These are phyloP conservation scores for Filosporella fistucella DNA, from an alignment of 495 filamentous ascomycete genomes.

Conservation along the genomic window DNA sequence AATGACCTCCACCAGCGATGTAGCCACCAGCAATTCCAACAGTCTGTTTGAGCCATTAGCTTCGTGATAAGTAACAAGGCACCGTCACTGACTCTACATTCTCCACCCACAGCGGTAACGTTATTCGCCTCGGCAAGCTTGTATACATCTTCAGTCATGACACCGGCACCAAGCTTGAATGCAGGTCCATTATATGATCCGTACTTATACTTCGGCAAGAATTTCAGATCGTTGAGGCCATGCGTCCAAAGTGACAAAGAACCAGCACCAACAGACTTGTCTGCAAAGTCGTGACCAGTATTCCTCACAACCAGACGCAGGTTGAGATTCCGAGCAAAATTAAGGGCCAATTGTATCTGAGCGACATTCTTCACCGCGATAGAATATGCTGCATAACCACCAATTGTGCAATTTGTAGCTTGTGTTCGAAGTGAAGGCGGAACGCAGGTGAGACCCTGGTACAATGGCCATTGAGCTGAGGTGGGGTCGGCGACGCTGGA, in stretches of 20 bases:
- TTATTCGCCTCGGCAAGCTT: slow-evolving; percentile 36
- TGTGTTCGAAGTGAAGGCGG: slow-evolving; percentile 31
- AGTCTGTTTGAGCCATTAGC: slow-evolving; percentile 1
- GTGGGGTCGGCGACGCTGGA: slow-evolving; percentile 35
- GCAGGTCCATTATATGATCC: slow-evolving; percentile 34
- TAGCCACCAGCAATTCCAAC: slow-evolving; percentile 43
- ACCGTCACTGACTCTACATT: slow-evolving; percentile 16
- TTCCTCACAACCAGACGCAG: slow-evolving; percentile 63
- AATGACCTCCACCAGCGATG: slow-evolving; percentile 60
- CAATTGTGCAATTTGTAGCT: slow-evolving; percentile 47
- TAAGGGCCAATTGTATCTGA: slow-evolving; percentile 57
- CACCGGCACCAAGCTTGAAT: slow-evolving; percentile 47
- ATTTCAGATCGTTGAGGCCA: slow-evolving; percentile 43
- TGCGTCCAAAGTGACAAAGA: slow-evolving; percentile 61
- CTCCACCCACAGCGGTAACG: slow-evolving; percentile 47
- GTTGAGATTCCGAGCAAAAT: slow-evolving; percentile 55
- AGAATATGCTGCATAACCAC: slow-evolving; percentile 40
- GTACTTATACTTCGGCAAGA: slow-evolving; percentile 3
- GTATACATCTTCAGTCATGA: slow-evolving; percentile 49
- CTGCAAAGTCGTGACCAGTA: slow-evolving; percentile 64
- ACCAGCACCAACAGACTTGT: slow-evolving; percentile 44
- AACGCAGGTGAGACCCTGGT: slow-evolving; percentile 41
- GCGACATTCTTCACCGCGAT: slow-evolving; percentile 29
- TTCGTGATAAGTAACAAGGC: not conserved
- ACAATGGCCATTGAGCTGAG: slow-evolving; percentile 46